phyloP scores from a whole-genome alignment of 2,329 filamentous ascomycete genomes.

The Magnaporthiopsis rhizophila region DNA sequence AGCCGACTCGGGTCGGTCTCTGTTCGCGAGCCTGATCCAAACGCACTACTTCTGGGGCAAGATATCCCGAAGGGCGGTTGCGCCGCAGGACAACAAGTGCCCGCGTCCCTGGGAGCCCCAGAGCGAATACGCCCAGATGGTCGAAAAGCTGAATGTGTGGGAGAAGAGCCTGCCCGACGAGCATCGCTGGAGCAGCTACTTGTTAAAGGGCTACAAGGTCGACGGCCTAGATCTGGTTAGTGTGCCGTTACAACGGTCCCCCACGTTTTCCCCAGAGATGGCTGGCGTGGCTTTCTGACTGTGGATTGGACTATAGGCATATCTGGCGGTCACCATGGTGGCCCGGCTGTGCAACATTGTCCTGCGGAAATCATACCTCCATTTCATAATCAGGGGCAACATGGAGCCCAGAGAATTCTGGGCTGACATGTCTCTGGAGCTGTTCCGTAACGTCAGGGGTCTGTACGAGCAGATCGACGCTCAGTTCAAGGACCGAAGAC shows the following conservation, averaged over 20 bases:
- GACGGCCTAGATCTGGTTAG: constrained; percentile 42
- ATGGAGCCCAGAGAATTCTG: constrained; percentile 29
- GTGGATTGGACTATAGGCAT: constrained; percentile 29
- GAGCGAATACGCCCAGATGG: constrained; percentile 40
- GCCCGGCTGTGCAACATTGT: constrained; percentile 49
- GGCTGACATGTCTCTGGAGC: constrained; percentile 27
- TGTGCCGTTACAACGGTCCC: not conserved
- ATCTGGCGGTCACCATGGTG: constrained; percentile 47
- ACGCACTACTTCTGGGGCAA: constrained; percentile 46
- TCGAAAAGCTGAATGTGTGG: constrained; percentile 36
- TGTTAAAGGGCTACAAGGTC: constrained; percentile 36
- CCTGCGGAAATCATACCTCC: constrained; percentile 45
- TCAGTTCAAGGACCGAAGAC: constrained; percentile 35
- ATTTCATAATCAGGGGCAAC: constrained; percentile 34
- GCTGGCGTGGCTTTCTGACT: not conserved
- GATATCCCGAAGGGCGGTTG: constrained; percentile 39
- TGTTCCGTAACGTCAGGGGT: constrained; percentile 37
- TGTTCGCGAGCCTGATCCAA: constrained; percentile 49
- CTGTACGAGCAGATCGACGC: constrained; percentile 41
- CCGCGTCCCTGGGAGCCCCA: constrained; percentile 36
- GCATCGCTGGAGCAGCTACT: constrained; percentile 36
- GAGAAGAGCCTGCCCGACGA: constrained; percentile 38
- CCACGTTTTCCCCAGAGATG: not conserved
- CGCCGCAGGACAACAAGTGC: constrained; percentile 30
- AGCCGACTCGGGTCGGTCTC: constrained; percentile 35